Conservation (phyloP, 2,329 filamentous ascomycete species). For the Aureobasidium sp. region DNA sequence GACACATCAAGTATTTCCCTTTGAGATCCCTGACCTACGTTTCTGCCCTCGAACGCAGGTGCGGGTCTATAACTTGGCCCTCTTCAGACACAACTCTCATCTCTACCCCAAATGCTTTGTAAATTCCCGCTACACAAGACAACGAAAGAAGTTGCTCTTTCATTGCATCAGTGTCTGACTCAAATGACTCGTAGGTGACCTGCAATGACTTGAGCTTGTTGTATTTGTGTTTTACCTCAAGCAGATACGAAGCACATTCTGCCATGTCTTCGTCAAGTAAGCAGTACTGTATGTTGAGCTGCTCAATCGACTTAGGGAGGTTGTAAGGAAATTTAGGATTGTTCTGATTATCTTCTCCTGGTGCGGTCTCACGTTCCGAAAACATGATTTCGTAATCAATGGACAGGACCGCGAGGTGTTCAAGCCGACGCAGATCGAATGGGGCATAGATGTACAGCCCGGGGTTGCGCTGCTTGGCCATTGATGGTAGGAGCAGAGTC, state of each 20-base stretch:
- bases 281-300: not conserved
- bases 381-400: not conserved
- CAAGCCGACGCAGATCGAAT: not conserved
- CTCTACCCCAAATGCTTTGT: not conserved
- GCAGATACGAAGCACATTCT: not conserved
- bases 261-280: not conserved
- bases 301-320: not conserved
- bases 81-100: not conserved
- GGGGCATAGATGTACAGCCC: not conserved
- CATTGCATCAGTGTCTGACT: not conserved
- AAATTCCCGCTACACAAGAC: not conserved
- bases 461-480: not conserved
- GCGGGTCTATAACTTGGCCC: not conserved
- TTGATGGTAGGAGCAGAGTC: not conserved
- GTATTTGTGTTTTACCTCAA: not conserved
- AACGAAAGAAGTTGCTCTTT: not conserved
- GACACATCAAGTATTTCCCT: not conserved
- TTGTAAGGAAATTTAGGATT: not conserved
- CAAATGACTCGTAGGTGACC: not conserved
- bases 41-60: too few relatives aligned
- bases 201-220: not conserved
- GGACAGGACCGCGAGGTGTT: not conserved
- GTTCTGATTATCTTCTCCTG: not conserved
- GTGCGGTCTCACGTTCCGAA: not conserved
- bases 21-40: too few relatives aligned